A percentile compares a stretch with the other conserved stretches of the same genome.
phyloP scores from a whole-genome alignment of 2,329 filamentous ascomycete species.

The Thelonectria olida region DNA sequence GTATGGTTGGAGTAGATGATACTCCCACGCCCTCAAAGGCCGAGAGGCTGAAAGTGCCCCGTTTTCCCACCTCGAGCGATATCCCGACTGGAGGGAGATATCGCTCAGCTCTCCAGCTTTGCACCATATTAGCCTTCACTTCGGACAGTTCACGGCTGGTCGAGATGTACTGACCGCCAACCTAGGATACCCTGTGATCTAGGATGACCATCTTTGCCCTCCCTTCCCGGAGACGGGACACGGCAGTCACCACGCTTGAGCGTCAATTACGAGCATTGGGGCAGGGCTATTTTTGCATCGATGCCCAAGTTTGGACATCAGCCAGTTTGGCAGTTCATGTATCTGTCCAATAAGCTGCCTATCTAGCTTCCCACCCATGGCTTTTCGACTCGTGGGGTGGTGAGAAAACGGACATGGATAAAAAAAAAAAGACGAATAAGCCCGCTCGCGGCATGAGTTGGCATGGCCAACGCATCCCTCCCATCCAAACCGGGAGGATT shows the following conservation, averaged over 20 bases:
- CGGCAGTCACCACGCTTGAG: neutral
- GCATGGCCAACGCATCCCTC: slow-evolving; percentile 41
- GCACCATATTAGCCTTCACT: neutral
- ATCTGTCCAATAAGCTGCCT: slow-evolving; percentile 27
- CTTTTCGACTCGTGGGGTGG: slow-evolving; percentile 15
- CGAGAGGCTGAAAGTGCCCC: neutral
- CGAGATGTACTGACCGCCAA: neutral
- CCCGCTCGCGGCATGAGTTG: slow-evolving; percentile 34
- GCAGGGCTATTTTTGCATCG: slow-evolving; percentile 15
- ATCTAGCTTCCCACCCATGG: neutral
- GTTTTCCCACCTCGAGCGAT: neutral
- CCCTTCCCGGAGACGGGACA: neutral
- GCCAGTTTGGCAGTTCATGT: neutral
- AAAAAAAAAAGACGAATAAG: slow-evolving; percentile 11
- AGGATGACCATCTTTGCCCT: slow-evolving; percentile 1
- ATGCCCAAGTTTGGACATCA: slow-evolving; percentile 14
- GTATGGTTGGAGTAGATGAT: neutral
- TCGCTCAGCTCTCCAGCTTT: neutral
- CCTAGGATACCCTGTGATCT: slow-evolving; percentile 25
- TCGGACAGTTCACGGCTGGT: slow-evolving; percentile 2
- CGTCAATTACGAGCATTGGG: slow-evolving; percentile 4
- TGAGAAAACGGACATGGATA: neutral
- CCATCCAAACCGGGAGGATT: slow-evolving; percentile 29
- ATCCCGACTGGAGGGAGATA: neutral
- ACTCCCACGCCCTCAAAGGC: slow-evolving; percentile 7